phyloP scores from a whole-genome alignment of 768 basidiomycete genomes.

The Lactarius akahatsu region DNA sequence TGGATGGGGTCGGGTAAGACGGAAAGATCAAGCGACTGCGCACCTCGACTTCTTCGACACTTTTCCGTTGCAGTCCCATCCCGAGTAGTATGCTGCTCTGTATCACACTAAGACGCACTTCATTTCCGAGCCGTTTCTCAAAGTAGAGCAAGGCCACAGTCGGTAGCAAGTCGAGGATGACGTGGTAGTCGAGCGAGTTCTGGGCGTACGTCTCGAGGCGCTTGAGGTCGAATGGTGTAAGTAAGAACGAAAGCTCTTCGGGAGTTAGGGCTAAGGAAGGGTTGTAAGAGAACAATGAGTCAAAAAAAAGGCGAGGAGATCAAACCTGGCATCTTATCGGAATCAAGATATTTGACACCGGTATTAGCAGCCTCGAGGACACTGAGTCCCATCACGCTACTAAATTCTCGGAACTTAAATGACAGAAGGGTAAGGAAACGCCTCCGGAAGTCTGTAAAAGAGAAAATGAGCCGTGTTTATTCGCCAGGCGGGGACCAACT shows the following conservation, averaged over 20 bases:
- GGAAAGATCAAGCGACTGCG: constrained; percentile 27
- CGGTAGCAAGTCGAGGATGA: constrained; percentile 90
- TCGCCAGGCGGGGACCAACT: not conserved
- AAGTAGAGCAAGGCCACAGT: constrained; percentile 82
- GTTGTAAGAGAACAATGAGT: constrained; percentile 30
- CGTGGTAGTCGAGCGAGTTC: constrained; percentile 95
- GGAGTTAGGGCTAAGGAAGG: constrained; percentile 46
- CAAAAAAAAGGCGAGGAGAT: constrained; percentile 12
- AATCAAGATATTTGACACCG: constrained; percentile 51
- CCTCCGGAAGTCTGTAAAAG: constrained; percentile 75
- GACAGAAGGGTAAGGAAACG: constrained; percentile 88
- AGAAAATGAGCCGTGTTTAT: not conserved
- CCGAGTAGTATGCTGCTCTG: constrained; percentile 91
- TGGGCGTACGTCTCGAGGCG: constrained; percentile 94
- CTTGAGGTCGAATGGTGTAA: constrained; percentile 94
- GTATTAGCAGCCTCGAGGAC: constrained; percentile 80
- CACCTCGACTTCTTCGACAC: constrained; percentile 87
- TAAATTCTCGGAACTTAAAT: constrained; percentile 94
- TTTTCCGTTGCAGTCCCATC: constrained; percentile 85
- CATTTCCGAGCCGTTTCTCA: constrained; percentile 63
- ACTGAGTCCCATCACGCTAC: constrained; percentile 81
- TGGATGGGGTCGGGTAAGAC: constrained; percentile 1
- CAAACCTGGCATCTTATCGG: constrained; percentile 42
- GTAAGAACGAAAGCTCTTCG: constrained; percentile 56
- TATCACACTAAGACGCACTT: constrained; percentile 74